phyloP scores from a whole-genome alignment of 1,284 basidiomycete species.

The Naganishia liquefaciens region DNA sequence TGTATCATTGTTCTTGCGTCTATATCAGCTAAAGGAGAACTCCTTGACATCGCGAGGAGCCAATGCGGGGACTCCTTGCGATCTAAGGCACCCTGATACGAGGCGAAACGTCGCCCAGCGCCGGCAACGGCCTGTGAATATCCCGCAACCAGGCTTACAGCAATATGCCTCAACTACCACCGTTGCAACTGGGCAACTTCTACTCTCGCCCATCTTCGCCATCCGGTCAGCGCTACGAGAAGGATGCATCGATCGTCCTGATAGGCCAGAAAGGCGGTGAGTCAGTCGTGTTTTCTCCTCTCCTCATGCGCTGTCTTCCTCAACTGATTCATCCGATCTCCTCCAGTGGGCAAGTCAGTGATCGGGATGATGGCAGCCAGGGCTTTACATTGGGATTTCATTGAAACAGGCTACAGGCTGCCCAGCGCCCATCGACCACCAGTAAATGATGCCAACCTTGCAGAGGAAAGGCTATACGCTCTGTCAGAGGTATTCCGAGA shows the following conservation, averaged over 20 bases:
- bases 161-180: constrained; percentile 13
- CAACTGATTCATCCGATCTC: not conserved
- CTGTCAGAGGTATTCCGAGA: constrained; percentile 20
- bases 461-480: not conserved
- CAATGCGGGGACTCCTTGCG: no score
- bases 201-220: constrained; percentile 29
- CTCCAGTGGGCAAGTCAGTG: constrained; percentile 32
- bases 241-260: constrained; percentile 27
- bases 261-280: constrained; percentile 30
- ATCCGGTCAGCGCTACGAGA: constrained; percentile 27
- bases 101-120: no score
- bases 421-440: not conserved
- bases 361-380: constrained; percentile 28
- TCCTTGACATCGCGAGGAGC: no score
- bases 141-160: no score
- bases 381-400: constrained; percentile 28
- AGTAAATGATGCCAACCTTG: not conserved
- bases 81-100: no score
- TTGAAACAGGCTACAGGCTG: constrained; percentile 25
- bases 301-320: no score
- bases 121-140: no score
- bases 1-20: no score
- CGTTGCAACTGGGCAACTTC: constrained; percentile 10
- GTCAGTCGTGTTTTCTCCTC: not conserved
- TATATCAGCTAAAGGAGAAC: no score